Conservation (phyloP, 2,329 filamentous ascomycete species). For the Botryotinia globosa region DNA sequence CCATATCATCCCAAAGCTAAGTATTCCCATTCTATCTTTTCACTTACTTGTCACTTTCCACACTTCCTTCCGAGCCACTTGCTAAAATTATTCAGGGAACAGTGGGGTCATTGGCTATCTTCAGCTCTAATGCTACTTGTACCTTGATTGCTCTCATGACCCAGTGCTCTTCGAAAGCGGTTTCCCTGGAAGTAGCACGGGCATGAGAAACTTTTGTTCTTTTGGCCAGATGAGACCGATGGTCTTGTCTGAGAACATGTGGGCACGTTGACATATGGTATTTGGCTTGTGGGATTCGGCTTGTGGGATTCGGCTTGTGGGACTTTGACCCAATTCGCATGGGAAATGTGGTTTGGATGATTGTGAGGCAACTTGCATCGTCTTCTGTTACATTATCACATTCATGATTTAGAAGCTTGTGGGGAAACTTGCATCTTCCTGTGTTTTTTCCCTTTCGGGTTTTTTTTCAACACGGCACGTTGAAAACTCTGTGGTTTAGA, state of each 20-base stretch:
- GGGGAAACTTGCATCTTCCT: not conserved
- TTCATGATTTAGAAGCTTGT: not conserved
- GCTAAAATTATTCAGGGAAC: not conserved
- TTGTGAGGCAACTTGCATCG: not conserved
- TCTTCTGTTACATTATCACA: not conserved
- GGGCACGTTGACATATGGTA: not conserved
- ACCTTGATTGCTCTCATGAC: not conserved
- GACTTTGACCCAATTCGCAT: not conserved
- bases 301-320: not conserved
- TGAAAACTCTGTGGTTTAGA: not conserved
- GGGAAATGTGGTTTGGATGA: not conserved
- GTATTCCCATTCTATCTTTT: not conserved
- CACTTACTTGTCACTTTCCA: not conserved
- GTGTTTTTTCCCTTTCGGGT: not conserved
- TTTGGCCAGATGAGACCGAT: constrained; percentile 1
- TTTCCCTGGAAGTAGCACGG: not conserved
- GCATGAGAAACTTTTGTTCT: not conserved
- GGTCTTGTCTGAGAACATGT: not conserved
- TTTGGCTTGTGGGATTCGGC: not conserved
- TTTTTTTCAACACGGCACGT: not conserved
- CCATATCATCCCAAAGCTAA: not conserved
- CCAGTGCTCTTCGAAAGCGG: not conserved
- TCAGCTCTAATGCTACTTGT: not conserved
- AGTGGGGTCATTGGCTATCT: not conserved
- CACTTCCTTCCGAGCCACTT: not conserved